Conservation (phyloP, 352 stramenopile species). For the Globisporangium cylindrosporum region DNA sequence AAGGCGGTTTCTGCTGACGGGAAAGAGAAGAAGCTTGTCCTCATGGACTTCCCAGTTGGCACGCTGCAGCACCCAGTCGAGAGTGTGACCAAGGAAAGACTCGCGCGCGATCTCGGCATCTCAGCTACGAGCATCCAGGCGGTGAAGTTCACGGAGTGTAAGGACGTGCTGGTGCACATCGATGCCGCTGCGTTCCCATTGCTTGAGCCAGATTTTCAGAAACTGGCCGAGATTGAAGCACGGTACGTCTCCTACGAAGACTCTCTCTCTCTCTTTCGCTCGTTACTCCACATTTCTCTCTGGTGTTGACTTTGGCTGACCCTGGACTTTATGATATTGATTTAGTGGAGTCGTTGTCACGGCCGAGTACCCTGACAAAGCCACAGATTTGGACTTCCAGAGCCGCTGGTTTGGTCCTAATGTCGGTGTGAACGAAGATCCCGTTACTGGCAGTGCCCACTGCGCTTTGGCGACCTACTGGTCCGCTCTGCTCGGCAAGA, state of each 20-base stretch:
- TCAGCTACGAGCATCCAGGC: conserved; percentile 16
- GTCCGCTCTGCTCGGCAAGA: conserved; percentile 39
- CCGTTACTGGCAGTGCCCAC: conserved; percentile 91
- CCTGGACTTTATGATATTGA: not conserved
- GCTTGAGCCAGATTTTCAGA: conserved; percentile 26
- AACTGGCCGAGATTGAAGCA: conserved; percentile 21
- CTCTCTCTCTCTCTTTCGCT: not conserved
- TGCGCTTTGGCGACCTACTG: conserved; percentile 89
- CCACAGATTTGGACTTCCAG: conserved; percentile 38
- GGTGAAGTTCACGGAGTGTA: conserved; percentile 16
- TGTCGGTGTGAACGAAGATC: conserved; percentile 90
- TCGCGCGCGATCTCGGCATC: conserved; percentile 23
- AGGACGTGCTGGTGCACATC: conserved; percentile 32
- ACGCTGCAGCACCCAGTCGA: conserved; percentile 11
- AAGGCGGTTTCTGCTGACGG: conserved; percentile 5
- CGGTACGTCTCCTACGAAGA: conserved; percentile 13
- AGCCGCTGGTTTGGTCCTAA: conserved; percentile 89
- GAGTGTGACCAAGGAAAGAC: conserved; percentile 8
- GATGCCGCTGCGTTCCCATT: conserved; percentile 15
- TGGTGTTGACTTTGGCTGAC: not conserved
- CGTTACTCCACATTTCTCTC: not conserved
- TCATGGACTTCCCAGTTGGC: conserved; percentile 60
- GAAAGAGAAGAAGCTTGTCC: conserved; percentile 33
- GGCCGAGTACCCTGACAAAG: conserved; percentile 17
- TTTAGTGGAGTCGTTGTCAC: conserved; percentile 37